A percentile compares a stretch with the other conserved stretches of the same genome.
Evolutionary conservation across 768 basidiomycete species (phyloP).

Genomic region (Boletus patriciae): DNA sequence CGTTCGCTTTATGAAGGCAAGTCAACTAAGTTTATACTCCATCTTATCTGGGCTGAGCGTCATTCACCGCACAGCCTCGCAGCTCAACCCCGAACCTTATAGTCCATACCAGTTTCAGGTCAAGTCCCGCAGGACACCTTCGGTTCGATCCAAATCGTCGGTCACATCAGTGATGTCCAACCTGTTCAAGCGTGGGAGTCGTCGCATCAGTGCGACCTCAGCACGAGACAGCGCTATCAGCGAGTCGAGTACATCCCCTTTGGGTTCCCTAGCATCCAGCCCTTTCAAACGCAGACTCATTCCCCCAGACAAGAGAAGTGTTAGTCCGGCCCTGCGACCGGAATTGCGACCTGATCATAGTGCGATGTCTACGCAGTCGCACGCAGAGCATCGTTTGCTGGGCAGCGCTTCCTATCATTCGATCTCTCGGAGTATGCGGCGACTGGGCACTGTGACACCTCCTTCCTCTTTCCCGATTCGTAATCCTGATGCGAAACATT

Average conservation of each 20-base stretch:
- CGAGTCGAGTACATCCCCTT: constrained; percentile 44
- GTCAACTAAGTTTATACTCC: not conserved
- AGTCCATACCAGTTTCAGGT: constrained; percentile 29
- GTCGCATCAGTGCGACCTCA: constrained; percentile 33
- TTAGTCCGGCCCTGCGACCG: constrained; percentile 16
- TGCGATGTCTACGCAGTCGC: constrained; percentile 46
- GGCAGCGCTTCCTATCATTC: constrained; percentile 40
- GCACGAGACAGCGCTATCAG: constrained; percentile 43
- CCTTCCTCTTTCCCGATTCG: constrained; percentile 53
- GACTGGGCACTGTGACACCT: constrained; percentile 45
- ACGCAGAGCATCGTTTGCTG: constrained; percentile 23
- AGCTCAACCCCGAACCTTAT: constrained; percentile 21
- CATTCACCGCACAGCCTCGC: constrained; percentile 16
- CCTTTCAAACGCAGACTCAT: constrained; percentile 46
- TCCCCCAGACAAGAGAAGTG: constrained; percentile 42
- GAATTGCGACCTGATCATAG: constrained; percentile 44
- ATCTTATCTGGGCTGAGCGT: constrained; percentile 5
- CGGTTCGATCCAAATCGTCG: constrained; percentile 53
- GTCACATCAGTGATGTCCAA: constrained; percentile 51
- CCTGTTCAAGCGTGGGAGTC: constrained; percentile 51
- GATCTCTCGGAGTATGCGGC: constrained; percentile 45
- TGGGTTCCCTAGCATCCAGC: constrained; percentile 30
- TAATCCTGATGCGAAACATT: constrained; percentile 39
- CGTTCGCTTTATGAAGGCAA: constrained; percentile 22
- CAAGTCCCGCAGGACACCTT: constrained; percentile 46